Base-by-base conservation (phyloP, 495 filamentous ascomycete species). In the Ramalina intermedia region DNA sequence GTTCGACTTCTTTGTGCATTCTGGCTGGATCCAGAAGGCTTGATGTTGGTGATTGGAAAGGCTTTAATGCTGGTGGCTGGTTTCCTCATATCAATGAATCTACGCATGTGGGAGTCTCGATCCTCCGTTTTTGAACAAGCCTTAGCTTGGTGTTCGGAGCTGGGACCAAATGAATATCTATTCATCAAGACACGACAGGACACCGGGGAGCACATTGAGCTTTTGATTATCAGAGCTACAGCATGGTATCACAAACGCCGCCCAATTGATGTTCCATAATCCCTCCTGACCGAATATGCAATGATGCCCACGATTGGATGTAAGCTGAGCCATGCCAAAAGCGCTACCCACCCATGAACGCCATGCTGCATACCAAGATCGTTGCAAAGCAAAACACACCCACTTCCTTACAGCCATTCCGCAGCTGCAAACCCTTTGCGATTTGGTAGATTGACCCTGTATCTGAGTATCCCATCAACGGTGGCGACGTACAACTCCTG, bases 1-100 rank as follows among this genome's bases (percentile, higher is more conserved):
- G 40, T 95, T 87, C 61, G 91, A 96, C 57, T 98, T 96, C 63
- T 89, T 94, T 68, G 84, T 91, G 27, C 81, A 87, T 58, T 81
- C 78, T 39, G 91, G 91, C 8, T 96, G 91, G 91, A 84, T 96
- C 48, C 80, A 75, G 27, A 93, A 89, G 68, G 72, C 64, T 13
- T 78, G 43, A 58, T 16, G 7, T 33, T 3, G 29, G 8, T 11
- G 7, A 13, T 13, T 33, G 29, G 29, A 33, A 33, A 33, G 29
- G 2, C n/a, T 33, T 2, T 33, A 9, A 13, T 33, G 5, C 1
- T 13, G 29, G 46, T 37, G 46, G 24, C 18, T 48, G 3, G 7
- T 41, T 38, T 39, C 26, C 35, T 11, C 26, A 23, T 16, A 23
- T 17, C 20, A 23, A 43, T n/a, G 8, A 11, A 48, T n/a, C 27